Evolutionary conservation across 1,139 yeast species (phyloP).

Genomic region (Yamadazyma blattariae): DNA sequence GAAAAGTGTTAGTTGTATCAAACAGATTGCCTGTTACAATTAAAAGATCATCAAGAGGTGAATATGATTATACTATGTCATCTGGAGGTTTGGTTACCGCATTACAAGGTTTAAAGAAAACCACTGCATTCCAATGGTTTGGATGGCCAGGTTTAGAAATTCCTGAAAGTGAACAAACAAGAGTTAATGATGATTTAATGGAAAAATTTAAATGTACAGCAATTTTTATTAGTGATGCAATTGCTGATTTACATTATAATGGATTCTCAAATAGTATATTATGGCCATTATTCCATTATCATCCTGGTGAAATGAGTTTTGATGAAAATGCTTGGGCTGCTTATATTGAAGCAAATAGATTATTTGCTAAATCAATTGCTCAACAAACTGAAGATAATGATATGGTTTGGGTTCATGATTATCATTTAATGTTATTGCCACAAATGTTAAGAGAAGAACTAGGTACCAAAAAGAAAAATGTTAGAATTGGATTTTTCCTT

Average conservation of each 20-base stretch:
- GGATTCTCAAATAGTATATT: conserved; percentile 89
- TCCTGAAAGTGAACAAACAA: conserved; percentile 69
- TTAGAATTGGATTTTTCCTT: conserved; percentile 86
- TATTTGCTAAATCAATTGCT: conserved; percentile 76
- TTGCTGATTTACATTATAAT: conserved; percentile 95
- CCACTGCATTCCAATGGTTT: conserved; percentile 90
- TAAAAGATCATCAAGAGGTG: conserved; percentile 56
- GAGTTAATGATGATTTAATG: conserved; percentile 67
- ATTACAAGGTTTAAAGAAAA: conserved; percentile 82
- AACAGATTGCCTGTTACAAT: conserved; percentile 95
- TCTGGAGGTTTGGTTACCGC: conserved; percentile 98
- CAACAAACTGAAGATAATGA: conserved; percentile 77
- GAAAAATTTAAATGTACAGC: conserved; percentile 88
- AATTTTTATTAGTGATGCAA: conserved; percentile 77
- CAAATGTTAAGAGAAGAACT: conserved; percentile 76
- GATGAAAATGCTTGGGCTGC: conserved; percentile 99
- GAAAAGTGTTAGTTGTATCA: conserved; percentile 88
- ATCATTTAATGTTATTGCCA: conserved; percentile 93
- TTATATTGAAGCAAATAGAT: conserved; percentile 86
- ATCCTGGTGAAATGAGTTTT: conserved; percentile 98
- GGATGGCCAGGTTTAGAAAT: conserved; percentile 97
- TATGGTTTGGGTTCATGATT: conserved; percentile 96
- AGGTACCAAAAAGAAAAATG: conserved; percentile 47
- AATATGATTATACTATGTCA: conserved; percentile 78
- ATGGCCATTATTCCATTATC: conserved; percentile 98